Evolutionary conservation across 2,329 filamentous ascomycete species (phyloP).

Genomic region (Madurella fahalii): DNA sequence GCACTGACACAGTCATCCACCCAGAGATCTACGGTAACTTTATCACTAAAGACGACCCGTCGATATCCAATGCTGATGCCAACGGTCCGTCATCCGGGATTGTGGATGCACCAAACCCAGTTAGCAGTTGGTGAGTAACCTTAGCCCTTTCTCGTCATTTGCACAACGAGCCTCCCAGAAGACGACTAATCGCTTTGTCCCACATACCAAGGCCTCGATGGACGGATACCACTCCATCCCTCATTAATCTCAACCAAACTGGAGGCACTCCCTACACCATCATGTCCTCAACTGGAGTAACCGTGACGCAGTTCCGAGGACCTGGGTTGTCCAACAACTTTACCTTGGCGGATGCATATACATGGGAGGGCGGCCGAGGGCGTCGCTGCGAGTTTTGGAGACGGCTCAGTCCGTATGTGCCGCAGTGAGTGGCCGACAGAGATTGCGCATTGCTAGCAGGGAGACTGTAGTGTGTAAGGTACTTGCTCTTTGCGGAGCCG

Average conservation of each 20-base stretch:
- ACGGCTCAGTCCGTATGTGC: constrained; percentile 10
- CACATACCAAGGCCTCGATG: constrained; percentile 10
- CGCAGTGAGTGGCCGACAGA: constrained; percentile 1
- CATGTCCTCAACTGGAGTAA: not conserved
- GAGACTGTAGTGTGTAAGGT: too few species aligned
- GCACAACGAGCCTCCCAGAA: not conserved
- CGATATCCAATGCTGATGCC: constrained; percentile 5
- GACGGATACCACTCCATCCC: constrained; percentile 1
- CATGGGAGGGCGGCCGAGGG: constrained; percentile 23
- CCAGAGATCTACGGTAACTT: constrained; percentile 18
- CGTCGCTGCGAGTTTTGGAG: constrained; percentile 21
- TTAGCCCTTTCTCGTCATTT: not conserved
- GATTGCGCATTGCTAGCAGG: not conserved
- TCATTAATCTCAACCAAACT: constrained; percentile 23
- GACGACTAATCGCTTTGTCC: not conserved
- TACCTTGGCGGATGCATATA: constrained; percentile 13
- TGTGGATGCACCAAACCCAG: constrained; percentile 5
- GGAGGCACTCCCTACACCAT: constrained; percentile 17
- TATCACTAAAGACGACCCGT: constrained; percentile 10
- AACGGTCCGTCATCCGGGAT: constrained; percentile 9
- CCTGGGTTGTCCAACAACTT: constrained; percentile 16
- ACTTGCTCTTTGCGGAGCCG: not conserved
- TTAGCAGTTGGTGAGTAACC: constrained; percentile 10
- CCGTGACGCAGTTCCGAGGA: constrained; percentile 17
- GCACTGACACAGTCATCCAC: not conserved